A percentile compares a stretch with the other conserved stretches of the same genome.
Conservation (phyloP, 108 stramenopile species). For the Epithemia pelagica region DNA sequence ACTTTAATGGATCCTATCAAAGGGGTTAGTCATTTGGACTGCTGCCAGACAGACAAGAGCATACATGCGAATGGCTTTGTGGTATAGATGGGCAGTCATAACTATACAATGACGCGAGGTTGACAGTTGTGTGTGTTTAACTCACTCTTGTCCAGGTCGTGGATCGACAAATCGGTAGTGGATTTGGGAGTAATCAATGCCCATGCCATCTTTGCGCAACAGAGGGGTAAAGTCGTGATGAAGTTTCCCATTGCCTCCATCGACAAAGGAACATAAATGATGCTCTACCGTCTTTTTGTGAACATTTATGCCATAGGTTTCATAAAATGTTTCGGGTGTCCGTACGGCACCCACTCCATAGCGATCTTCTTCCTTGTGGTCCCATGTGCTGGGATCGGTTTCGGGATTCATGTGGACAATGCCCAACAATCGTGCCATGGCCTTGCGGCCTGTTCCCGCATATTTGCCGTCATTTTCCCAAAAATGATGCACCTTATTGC, state of each 20-base stretch:
- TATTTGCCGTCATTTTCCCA: slow-evolving; percentile 63
- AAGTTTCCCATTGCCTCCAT: slow-evolving; percentile 45
- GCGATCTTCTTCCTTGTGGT: slow-evolving; percentile 56
- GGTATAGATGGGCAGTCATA: no score
- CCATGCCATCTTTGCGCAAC: slow-evolving; percentile 76
- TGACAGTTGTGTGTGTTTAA: slow-evolving; percentile 7
- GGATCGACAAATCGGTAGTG: slow-evolving; percentile 45
- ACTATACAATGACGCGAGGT: no score
- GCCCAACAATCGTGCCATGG: slow-evolving; percentile 73
- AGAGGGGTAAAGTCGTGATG: slow-evolving; percentile 48
- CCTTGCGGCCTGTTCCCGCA: slow-evolving; percentile 51
- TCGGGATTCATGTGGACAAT: slow-evolving; percentile 90
- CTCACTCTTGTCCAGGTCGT: no score
- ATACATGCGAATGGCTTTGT: no score
- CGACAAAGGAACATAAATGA: slow-evolving; percentile 70
- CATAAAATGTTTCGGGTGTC: slow-evolving; percentile 71
- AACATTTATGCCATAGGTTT: slow-evolving; percentile 79
- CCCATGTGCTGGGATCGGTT: slow-evolving; percentile 37
- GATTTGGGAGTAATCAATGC: slow-evolving; percentile 71
- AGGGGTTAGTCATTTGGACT: no score
- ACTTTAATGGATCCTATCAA: no score
- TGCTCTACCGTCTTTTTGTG: slow-evolving; percentile 50
- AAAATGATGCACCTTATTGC: slow-evolving; percentile 70
- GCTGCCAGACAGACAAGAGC: no score
- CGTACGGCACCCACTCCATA: slow-evolving; percentile 82